Conservation (phyloP, 768 basidiomycete genomes). For the Boletus eberwhitei region DNA sequence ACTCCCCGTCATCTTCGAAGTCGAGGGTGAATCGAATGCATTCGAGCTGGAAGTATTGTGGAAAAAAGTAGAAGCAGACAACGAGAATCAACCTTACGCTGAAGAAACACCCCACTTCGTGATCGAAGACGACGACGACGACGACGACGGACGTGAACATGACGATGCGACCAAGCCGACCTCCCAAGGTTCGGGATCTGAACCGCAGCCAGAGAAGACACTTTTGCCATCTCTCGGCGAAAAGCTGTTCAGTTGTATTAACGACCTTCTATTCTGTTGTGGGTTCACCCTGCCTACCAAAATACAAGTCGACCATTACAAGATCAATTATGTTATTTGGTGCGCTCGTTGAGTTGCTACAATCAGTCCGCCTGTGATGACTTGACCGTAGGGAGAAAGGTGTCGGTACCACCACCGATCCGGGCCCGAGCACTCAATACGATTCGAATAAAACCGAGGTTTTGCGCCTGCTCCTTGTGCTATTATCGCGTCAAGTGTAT, state of each 20-base stretch:
- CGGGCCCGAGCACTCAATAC: conserved; percentile 56
- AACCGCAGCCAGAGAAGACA: conserved; percentile 39
- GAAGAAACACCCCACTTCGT: conserved; percentile 66
- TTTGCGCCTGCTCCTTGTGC: conserved; percentile 79
- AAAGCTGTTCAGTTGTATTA: conserved; percentile 69
- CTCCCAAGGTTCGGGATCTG: conserved; percentile 13
- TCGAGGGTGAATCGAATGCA: conserved; percentile 63
- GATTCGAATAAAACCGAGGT: conserved; percentile 88
- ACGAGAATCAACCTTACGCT: conserved; percentile 25
- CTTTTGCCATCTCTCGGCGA: conserved; percentile 78
- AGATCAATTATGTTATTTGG: conserved; percentile 89
- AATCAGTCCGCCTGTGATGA: conserved; percentile 4
- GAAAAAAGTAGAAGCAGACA: conserved; percentile 58
- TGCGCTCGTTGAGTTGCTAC: conserved; percentile 35
- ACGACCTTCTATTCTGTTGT: conserved; percentile 90
- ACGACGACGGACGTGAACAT: conserved; percentile 32
- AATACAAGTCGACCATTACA: conserved; percentile 74
- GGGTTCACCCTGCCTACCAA: conserved; percentile 86
- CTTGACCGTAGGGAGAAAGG: conserved; percentile 78
- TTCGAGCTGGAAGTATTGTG: conserved; percentile 84
- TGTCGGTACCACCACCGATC: conserved; percentile 81
- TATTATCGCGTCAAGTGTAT: conserved; percentile 91
- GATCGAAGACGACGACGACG: conserved; percentile 81
- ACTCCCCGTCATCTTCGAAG: conserved; percentile 85
- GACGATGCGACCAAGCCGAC: conserved; percentile 31